These are phyloP conservation scores for Saccharum officinarum DNA, from an alignment of 176 grass and related monocot species.

Conservation along the genomic window DNA sequence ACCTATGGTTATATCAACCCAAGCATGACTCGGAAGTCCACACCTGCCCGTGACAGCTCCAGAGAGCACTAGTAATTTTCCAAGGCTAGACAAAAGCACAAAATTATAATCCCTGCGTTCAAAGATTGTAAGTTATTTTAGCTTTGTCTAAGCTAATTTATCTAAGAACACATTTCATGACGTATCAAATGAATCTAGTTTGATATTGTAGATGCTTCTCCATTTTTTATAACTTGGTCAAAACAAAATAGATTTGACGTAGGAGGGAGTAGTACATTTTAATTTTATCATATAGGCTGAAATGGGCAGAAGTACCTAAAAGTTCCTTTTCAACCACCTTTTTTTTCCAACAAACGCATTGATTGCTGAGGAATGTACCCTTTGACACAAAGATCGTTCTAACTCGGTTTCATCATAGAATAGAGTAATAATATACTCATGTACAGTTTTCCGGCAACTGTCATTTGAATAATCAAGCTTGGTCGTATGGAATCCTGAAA, in stretches of 20 bases:
- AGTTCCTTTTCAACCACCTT: not conserved
- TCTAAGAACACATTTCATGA: not conserved
- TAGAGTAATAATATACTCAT: not conserved
- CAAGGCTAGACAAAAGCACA: not conserved
- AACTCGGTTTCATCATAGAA: not conserved
- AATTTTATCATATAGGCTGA: not conserved
- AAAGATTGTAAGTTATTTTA: too few species aligned
- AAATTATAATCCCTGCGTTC: too few species aligned
- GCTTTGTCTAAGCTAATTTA: too few species aligned
- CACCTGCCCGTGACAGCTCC: not conserved
- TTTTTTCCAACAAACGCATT: not conserved
- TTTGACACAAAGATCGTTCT: not conserved
- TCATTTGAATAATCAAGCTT: not conserved
- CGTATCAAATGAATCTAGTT: not conserved
- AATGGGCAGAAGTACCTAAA: not conserved
- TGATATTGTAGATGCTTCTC: not conserved
- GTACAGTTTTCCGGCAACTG: not conserved
- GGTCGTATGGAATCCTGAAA: not conserved
- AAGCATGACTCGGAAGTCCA: too few species aligned
- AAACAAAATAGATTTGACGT: not conserved
- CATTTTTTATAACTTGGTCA: not conserved
- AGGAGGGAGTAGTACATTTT: not conserved
- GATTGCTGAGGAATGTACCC: not conserved
- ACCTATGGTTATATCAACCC: too few species aligned
- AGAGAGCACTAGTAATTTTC: not conserved